Conservation (phyloP, 2,329 filamentous ascomycete genomes). For the Sordariomycetes sp. region DNA sequence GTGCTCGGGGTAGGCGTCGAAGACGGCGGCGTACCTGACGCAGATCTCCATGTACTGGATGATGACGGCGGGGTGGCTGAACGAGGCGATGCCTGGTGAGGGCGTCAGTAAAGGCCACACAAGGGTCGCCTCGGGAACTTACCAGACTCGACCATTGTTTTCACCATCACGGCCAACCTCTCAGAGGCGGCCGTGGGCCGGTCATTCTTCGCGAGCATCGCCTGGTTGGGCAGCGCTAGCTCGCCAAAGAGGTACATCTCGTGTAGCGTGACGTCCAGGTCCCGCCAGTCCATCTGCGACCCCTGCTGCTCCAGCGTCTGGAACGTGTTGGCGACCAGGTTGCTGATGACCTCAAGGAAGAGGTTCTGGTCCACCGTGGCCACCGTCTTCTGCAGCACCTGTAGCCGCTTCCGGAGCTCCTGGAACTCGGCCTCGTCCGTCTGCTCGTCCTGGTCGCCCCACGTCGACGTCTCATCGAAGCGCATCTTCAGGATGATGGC, state of each 20-base stretch:
- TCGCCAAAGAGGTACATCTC: conserved; percentile 97
- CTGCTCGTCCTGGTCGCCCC: conserved; percentile 89
- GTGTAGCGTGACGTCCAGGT: conserved; percentile 83
- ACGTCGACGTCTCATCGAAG: conserved; percentile 86
- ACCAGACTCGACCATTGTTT: conserved; percentile 89
- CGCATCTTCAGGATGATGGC: conserved; percentile 94
- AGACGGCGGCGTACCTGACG: conserved; percentile 85
- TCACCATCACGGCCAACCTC: conserved; percentile 82
- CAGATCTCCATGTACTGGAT: conserved; percentile 98
- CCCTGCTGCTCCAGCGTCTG: conserved; percentile 63
- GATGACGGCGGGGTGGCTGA: conserved; percentile 81
- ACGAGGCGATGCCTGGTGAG: conserved; percentile 61
- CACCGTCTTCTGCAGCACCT: conserved; percentile 84
- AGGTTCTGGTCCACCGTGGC: conserved; percentile 78
- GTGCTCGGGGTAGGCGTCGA: conserved; percentile 68
- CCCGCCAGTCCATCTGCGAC: conserved; percentile 77
- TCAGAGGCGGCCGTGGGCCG: conserved; percentile 69
- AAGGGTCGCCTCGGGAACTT: conserved; percentile 17
- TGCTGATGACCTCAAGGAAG: conserved; percentile 80
- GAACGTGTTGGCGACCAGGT: conserved; percentile 79
- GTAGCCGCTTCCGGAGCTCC: conserved; percentile 79
- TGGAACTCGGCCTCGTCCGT: conserved; percentile 97
- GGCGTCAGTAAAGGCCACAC: conserved; percentile 8
- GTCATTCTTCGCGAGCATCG: conserved; percentile 73
- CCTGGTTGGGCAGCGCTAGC: conserved; percentile 76